Base-by-base conservation (phyloP, 768 basidiomycete species). In the Cytidiella melzeri region DNA sequence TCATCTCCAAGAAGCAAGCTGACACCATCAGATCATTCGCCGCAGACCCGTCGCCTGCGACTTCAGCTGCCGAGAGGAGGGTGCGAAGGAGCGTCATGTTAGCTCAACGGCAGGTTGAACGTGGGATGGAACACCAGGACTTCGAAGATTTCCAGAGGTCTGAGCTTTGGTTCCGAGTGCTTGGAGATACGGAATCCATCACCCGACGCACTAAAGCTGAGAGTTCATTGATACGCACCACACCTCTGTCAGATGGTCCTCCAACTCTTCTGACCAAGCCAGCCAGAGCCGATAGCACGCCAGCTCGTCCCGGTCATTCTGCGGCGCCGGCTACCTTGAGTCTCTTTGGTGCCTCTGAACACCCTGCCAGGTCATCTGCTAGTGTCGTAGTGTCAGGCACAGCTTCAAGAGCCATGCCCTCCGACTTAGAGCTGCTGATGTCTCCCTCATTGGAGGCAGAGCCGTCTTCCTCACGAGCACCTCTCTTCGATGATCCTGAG, bases 81-180 rank as follows among this genome's bases (percentile, higher is more conserved):
- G 87, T 90, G 2, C 81, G 89, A 10, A 73, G 77, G 40, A 85
- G 84, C 49, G 84, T 98, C 24, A 80, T 97, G 67, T 66, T 88
- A 9, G 82, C 90, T 1, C 96, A 98, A 60, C 70, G 75, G 53
- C 87, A 94, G 56, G 83, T 94, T 1, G 89, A 95, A 62, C 77
- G 81, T 26, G 80, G 84, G 43, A 94, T 99, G 91, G 84, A 88
- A 54, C 86, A 86, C 43, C 51, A 64, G 23, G 92, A 95, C 62
- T 96, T 95, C 61, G 85, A 87, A 43, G 83, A 83, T 6, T 98
- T 99, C 60, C 80, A 84, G 59, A 73, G 81, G 51, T 92, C 89
- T 18, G 92, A 96, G 54, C 75, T 99, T 3, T 97, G 90, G 84
- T 90, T 93, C 68, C 87, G 92, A 43, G 92, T 90, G 1, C 71